Evolutionary conservation across 257 asterid species (phyloP), one percentile per base, ranked within the genome.

Genomic region (Euphrasia confusa): DNA sequence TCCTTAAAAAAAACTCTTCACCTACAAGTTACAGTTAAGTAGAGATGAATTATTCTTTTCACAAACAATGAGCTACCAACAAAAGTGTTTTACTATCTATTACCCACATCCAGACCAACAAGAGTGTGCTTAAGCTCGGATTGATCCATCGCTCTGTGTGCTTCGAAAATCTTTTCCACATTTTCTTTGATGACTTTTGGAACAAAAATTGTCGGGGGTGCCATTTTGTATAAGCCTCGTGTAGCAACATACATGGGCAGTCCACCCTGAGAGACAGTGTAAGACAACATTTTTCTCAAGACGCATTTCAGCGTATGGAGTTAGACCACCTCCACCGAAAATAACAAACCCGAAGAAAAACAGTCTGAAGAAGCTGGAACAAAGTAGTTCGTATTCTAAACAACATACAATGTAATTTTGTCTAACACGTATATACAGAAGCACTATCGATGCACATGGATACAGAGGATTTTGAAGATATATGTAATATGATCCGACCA

Each of bases 191-290:
- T 74, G 33, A 72, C 78, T 65, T 84, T 89, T 42, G 99, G 99
- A 65, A 93, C 97, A 75, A 93, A 61, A 72, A 93, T 74, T 14
- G 85, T 87, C 5, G 99, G 99, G 15, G 97, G 89, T 7, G 74
- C 72, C 97, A 89, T 83, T 70, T 83, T 71, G 67, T 89, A 87
- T 58, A 89, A 77, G 47, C 95, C 94, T 49, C 99, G 97, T 0
- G 97, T 87, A 0, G 97, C 97, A 75, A 93, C 99, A 66, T 84
- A 89, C 97, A 93, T 89, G 7, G 99, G 99, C 26, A 93, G 70
- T 35, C 99, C 94, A 68, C 96, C 99, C 96, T 89, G n/a, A 15
- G 18, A 69, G 77, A 60, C 15, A 71, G 35, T 15, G 60, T 21
- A 33, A 26, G 15, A 57, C 21, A 1, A 12, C 10, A n/a, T 1